Evolutionary conservation across 2,329 filamentous ascomycete genomes (phyloP), one percentile per base, ranked within the genome.

Genomic region (Colletotrichum limetticola): DNA sequence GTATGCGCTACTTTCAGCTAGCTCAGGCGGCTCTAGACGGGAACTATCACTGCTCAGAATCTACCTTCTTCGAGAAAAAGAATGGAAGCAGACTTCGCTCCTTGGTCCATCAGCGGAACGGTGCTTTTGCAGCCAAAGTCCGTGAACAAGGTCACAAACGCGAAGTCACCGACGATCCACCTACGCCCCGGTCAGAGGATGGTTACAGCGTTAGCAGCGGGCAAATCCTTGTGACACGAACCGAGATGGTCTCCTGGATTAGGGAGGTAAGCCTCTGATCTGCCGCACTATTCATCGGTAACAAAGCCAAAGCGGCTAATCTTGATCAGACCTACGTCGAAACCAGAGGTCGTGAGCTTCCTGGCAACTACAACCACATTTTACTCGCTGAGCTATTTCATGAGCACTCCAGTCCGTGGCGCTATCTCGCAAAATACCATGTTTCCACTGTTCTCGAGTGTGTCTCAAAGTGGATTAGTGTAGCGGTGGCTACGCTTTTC

Each of bases 331-430:
- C 57, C 1, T 67, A 71, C 12, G 0, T 35, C 4, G 2, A 67
- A 1, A 71, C 63, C 24, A 30, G 66, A 6, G 73, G 73, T 1
- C 80, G 86, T 5, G 91, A 93, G 76, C 80, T 93, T 0, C 88
- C 89, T 0, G 90, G 91, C 0, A 89, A 84, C 0, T 92, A 90
- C 78, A 91, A 91, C 72, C 87, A 91, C 0, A 78, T 90, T 66
- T 81, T 93, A 11, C 85, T 93, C 0, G 82, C 83, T 0, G 87
- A 92, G 26, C 78, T 94, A 0, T 93, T 93, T 77, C 81, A 81
- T 24, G 86, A 91, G 58, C 90, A 93, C 70, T 90, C 86, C 0
- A 67, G 75, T 7, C 86, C 86, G 0, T 93, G 90, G 91, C 70
- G 59, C 2, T 4, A 37, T 0, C 59, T 72, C 7, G 59, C 70